Conservation (phyloP, 2,329 filamentous ascomycete species). For the Trichoderma sp. region DNA sequence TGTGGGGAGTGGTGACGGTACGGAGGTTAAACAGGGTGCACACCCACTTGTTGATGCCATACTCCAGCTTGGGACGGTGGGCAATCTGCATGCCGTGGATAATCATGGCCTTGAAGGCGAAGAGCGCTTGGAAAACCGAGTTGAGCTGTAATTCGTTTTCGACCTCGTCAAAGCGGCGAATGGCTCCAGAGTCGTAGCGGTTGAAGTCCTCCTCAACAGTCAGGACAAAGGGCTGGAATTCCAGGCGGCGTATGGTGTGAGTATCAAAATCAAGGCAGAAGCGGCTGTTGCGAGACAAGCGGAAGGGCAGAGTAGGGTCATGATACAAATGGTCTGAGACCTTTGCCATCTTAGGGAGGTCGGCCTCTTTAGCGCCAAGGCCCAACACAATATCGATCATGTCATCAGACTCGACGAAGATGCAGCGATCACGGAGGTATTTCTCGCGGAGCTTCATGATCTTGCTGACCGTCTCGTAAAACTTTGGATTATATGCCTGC, state of each 20-base stretch:
- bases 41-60: constrained; percentile 36
- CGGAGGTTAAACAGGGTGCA: constrained; percentile 39
- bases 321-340: constrained; percentile 35
- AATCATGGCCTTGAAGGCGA: constrained; percentile 40
- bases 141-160: constrained; percentile 39
- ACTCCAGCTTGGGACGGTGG: constrained; percentile 36
- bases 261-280: constrained; percentile 37
- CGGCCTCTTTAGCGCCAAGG: constrained; percentile 36
- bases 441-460: constrained; percentile 35
- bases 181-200: constrained; percentile 38
- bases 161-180: constrained; percentile 39
- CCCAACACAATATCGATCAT: constrained; percentile 35
- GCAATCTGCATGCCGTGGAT: constrained; percentile 34
- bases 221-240: constrained; percentile 39
- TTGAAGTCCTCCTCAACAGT: constrained; percentile 39
- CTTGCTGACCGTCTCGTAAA: constrained; percentile 36
- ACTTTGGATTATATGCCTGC: constrained; percentile 33
- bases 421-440: constrained; percentile 35
- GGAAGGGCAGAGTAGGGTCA: constrained; percentile 39
- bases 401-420: constrained; percentile 35
- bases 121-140: constrained; percentile 38
- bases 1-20: constrained; percentile 36
- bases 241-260: constrained; percentile 36
- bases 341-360: constrained; percentile 32
- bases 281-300: constrained; percentile 35